Evolutionary conservation across 192 early-diverging fungal genomes (phyloP).

Genomic region (Mycoemilia scoparia): DNA sequence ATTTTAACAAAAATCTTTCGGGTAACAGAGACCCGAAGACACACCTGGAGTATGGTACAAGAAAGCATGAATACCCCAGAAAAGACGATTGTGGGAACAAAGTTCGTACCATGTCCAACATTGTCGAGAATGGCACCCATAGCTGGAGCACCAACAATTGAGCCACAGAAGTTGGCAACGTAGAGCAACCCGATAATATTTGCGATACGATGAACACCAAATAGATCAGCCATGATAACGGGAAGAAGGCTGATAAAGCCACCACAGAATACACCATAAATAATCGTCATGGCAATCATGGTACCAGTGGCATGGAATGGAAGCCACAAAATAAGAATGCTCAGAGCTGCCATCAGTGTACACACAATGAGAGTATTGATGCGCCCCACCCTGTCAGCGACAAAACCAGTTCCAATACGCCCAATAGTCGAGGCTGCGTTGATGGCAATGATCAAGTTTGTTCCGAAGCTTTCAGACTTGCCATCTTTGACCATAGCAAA

Average conservation of each 20-base stretch:
- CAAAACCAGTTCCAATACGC: conserved; percentile 38
- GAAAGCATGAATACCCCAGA: conserved; percentile 22
- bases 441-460: conserved; percentile 43
- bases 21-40: conserved; percentile 2
- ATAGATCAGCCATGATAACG: conserved; percentile 32
- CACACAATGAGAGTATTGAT: conserved; percentile 37
- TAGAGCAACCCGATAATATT: conserved; percentile 37
- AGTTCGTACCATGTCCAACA: conserved; percentile 16
- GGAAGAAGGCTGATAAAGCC: conserved; percentile 33
- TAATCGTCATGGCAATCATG: conserved; percentile 23
- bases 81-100: conserved; percentile 17
- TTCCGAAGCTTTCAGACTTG: conserved; percentile 18
- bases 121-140: conserved; percentile 32
- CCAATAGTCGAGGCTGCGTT: conserved; percentile 40
- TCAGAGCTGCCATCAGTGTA: conserved; percentile 17
- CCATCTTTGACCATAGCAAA: conserved; percentile 16
- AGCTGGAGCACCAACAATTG: conserved; percentile 29
- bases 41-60: conserved; percentile 9
- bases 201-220: conserved; percentile 31
- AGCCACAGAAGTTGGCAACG: conserved; percentile 28
- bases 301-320: conserved; percentile 24
- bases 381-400: conserved; percentile 37
- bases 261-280: conserved; percentile 38
- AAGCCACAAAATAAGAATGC: conserved; percentile 32
- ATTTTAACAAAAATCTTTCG: conserved; percentile 5